Percentiles rank a stretch among this genome's conserved stretches.
phyloP scores from a whole-genome alignment of 2,329 filamentous ascomycete species.

The Fusarium sp. region DNA sequence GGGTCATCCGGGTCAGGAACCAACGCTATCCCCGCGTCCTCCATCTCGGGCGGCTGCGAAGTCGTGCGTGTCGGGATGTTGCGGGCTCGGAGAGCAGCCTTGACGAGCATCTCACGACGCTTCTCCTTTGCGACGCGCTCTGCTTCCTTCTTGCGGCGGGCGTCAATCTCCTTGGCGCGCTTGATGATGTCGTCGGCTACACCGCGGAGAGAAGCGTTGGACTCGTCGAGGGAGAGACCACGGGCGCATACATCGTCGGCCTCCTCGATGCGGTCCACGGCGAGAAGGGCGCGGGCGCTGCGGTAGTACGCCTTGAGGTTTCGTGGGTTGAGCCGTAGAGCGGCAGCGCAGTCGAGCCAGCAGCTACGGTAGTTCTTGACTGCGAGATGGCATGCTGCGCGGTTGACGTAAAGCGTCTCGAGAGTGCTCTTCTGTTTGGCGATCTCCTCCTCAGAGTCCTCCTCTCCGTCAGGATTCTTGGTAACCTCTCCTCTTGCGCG shows the following conservation, averaged over 20 bases:
- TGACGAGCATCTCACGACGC: conserved; percentile 70
- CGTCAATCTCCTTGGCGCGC: conserved; percentile 67
- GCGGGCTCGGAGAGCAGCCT: conserved; percentile 75
- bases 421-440: conserved; percentile 72
- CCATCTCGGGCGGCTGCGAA: conserved; percentile 82
- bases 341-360: conserved; percentile 84
- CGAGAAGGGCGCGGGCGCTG: conserved; percentile 80
- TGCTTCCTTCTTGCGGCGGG: conserved; percentile 66
- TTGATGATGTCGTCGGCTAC: conserved; percentile 73
- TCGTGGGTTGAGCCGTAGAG: conserved; percentile 79
- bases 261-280: conserved; percentile 82
- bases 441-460: conserved; percentile 66
- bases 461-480: conserved; percentile 44
- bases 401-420: conserved; percentile 85
- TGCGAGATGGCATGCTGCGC: conserved; percentile 89
- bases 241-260: conserved; percentile 82
- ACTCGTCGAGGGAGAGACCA: conserved; percentile 78
- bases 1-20: conserved; percentile 80
- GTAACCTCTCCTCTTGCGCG: conserved; percentile 56
- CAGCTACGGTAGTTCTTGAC: conserved; percentile 89
- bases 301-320: conserved; percentile 96
- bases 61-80: conserved; percentile 77
- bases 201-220: conserved; percentile 74
- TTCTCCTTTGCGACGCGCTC: conserved; percentile 67
- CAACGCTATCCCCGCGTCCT: conserved; percentile 81